Base-by-base conservation (phyloP, 2,329 filamentous ascomycete species). In the Cordyceps cicadae region DNA sequence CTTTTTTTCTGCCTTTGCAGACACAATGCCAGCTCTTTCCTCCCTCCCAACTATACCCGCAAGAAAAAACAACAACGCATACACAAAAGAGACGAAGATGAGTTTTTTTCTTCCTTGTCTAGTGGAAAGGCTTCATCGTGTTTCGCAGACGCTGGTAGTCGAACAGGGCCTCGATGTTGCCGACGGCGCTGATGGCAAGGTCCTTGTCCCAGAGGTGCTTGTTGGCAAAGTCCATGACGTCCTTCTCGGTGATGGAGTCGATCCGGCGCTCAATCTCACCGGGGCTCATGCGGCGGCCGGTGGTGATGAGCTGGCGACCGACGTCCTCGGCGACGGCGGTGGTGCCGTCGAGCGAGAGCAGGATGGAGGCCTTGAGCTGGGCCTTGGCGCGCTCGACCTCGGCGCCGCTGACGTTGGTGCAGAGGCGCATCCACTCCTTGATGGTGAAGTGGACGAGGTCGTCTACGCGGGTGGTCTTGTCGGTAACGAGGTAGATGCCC, bases 351-450 rank as follows among this genome's bases (percentile, higher is more conserved):
- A 99, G 90, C 58, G 92, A 96, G 67, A 99, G 87, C 64, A 99
- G 90, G 72, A 99, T 92, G 60, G 92, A 96, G 64, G 94, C 94
- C 86, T 99, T 99, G 71, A 99, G 88, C 82, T 99, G 94, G 66
- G 94, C 90, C 86, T 99, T 99, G 77, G 94, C 94, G 69, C 94
- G 93, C 86, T 99, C 94, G 64, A 92, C 89, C 81, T 99, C 94
- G 67, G 92, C 87, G 73, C 91, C 84, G 71, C 83, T 87, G 70
- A 99, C 94, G 77, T 87, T 89, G 81, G 87, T 87, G 70, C 90
- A 94, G 65, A 99, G 87, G 69, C 94, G 90, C 70, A 93, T 91
- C 94, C 94, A 99, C 83, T 99, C 94, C 69, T 93, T 90, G 75
- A 97, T 91, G 64, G 94, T 87, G 80, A 99, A 99, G 86, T 99